Base-by-base conservation (phyloP, 2,329 filamentous ascomycete genomes). In the Orbilia javanica region DNA sequence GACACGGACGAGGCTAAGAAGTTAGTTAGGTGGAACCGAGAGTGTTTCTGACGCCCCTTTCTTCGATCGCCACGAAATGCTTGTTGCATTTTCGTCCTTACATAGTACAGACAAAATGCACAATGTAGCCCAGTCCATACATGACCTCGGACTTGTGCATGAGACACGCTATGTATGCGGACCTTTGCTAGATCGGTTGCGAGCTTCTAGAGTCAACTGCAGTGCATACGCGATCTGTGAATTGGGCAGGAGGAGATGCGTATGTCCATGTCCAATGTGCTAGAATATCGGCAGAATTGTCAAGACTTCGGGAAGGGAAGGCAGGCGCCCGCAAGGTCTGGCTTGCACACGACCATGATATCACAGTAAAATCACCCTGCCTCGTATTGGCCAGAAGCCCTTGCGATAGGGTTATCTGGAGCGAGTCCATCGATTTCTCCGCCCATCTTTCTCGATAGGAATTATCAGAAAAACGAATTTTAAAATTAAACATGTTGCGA, bases 401-500 rank as follows among this genome's bases (percentile, higher is more conserved):
- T 60, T 13, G 34, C 31, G 55, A 60, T 60, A 60, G 55, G 53
- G 68, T 72, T 72, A 72, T 72, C 67, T 36, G 18, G 31, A 46
- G 25, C 31, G 31, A 60, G 36, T 64, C n/a, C n/a, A n/a, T n/a
- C 50, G 36, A 27, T 18, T 25, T 66, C 42, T 52, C 64, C 31
- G 27, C 46, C 64, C 48, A 42, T 46, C 48, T 44, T 34, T 39
- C 22, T 60, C 55, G 55, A 60, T 60, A 60, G 67, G 74, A 55
- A 68, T 44, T 20, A 44, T 57, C 74, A 71, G 62, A 78, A 78
- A 78, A 78, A 78, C 74, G 74, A 78, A 78, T 78, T 78, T 78
- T 78, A 78, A 78, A 72, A 78, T 78, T 78, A 78, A 66, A 67
- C 67, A 60, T 62, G 62, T 78, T 77, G 73, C 73, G 74, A 78